Percentiles rank a stretch among this genome's conserved stretches.
Conservation (phyloP, 179 eudicot genomes). For the Silene noctiflora region DNA sequence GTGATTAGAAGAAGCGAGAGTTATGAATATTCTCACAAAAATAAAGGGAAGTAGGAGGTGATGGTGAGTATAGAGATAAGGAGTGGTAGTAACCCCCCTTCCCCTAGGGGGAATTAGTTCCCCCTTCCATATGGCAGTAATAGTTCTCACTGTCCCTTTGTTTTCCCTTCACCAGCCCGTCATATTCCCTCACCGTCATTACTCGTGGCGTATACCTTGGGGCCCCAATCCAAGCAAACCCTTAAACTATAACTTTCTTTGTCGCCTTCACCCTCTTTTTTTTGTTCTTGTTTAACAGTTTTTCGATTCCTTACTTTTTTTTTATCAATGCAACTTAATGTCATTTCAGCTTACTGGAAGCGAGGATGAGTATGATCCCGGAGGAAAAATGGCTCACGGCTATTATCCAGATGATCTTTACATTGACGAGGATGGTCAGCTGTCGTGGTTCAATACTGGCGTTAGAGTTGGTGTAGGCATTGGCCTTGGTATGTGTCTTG, state of each 20-base stretch:
- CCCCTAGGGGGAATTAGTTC: too few relatives aligned
- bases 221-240: background rate
- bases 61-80: too few relatives aligned
- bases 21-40: too few relatives aligned
- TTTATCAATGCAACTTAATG: background rate
- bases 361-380: constrained; percentile 30
- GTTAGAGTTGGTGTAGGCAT: constrained; percentile 44
- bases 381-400: constrained; percentile 24
- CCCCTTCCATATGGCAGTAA: too few relatives aligned
- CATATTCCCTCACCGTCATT: too few relatives aligned
- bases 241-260: background rate
- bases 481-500: constrained; percentile 44
- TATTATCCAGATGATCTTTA: constrained; percentile 32
- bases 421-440: constrained; percentile 37
- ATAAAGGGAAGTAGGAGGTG: too few relatives aligned
- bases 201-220: background rate
- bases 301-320: background rate
- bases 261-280: background rate
- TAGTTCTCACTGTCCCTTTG: too few relatives aligned
- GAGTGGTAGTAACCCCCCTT: too few relatives aligned
- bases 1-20: too few relatives aligned
- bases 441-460: constrained; percentile 42
- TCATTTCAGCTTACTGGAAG: constrained; percentile 28
- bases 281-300: background rate
- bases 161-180: too few relatives aligned